Conservation (phyloP, 1,139 yeast species). For the Yamadazyma songkhlaensis region DNA sequence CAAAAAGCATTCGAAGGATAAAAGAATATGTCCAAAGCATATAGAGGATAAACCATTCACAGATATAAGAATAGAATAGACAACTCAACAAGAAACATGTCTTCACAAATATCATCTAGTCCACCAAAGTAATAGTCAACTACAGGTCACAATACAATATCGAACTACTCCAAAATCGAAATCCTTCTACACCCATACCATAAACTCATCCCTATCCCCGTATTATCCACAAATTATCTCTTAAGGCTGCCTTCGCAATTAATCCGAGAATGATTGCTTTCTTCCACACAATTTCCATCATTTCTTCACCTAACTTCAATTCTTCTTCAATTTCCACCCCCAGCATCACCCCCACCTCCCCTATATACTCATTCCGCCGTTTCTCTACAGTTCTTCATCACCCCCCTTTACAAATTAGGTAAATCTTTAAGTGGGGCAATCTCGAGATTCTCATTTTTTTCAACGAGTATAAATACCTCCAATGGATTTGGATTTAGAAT, state of each 20-base stretch:
- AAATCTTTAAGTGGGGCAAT: constrained; percentile 2
- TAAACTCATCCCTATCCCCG: no score
- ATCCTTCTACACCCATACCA: no score
- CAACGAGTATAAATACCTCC: constrained; percentile 4
- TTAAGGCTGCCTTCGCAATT: not conserved
- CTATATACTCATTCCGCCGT: not conserved
- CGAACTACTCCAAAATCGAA: no score
- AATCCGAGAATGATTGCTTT: constrained; percentile 4
- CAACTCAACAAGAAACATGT: no score
- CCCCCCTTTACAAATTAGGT: not conserved
- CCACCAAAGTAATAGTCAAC: no score
- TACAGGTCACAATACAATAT: no score
- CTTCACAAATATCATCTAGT: no score
- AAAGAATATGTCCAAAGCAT: no score
- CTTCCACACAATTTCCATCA: not conserved
- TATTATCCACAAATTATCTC: no score
- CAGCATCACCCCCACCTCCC: not conserved
- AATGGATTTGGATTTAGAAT: constrained; percentile 31
- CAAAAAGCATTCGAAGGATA: no score
- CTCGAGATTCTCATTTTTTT: constrained; percentile 3
- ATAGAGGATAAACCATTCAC: no score
- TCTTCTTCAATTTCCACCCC: not conserved
- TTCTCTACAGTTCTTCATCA: not conserved
- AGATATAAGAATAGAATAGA: no score
- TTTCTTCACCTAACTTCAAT: not conserved